Conservation (phyloP, 2,329 filamentous ascomycete genomes). For the Pestalotiopsis sp. region DNA sequence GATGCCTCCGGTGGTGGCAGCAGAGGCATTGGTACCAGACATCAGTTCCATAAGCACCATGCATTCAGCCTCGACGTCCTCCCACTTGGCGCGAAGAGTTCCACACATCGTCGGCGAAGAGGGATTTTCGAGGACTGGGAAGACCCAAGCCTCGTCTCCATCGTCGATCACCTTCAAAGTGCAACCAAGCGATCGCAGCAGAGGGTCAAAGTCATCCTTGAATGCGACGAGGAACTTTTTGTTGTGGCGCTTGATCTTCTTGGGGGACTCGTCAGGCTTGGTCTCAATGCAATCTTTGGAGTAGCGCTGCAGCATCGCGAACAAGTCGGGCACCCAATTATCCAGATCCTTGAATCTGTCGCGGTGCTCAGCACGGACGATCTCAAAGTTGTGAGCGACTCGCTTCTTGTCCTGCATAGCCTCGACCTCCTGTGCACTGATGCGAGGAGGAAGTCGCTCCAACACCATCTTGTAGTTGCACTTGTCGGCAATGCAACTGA, state of each 20-base stretch:
- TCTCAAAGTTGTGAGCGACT: conserved; percentile 41
- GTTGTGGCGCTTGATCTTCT: conserved; percentile 58
- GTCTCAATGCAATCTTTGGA: conserved; percentile 50
- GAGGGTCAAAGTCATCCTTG: conserved; percentile 48
- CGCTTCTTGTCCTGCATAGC: conserved; percentile 48
- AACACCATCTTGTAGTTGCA: conserved; percentile 49
- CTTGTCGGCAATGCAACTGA: conserved; percentile 26
- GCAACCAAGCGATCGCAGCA: conserved; percentile 55
- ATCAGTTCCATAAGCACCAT: conserved; percentile 15
- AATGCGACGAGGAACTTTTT: conserved; percentile 59
- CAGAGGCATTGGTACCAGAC: background rate
- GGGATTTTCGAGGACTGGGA: conserved; percentile 32
- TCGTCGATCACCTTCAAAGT: conserved; percentile 34
- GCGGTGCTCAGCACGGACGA: conserved; percentile 47
- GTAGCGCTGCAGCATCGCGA: conserved; percentile 52
- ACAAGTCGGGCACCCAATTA: conserved; percentile 42
- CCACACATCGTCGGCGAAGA: conserved; percentile 37
- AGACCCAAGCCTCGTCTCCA: conserved; percentile 41
- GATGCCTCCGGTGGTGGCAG: background rate
- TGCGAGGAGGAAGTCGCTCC: conserved; percentile 44
- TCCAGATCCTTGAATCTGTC: conserved; percentile 48
- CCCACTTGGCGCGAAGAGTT: conserved; percentile 34
- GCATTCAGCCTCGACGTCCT: conserved; percentile 29
- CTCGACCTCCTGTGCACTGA: conserved; percentile 44
- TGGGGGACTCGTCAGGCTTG: conserved; percentile 32